phyloP scores from a whole-genome alignment of 2,329 filamentous ascomycete genomes.

The Colletotrichum caudatum region DNA sequence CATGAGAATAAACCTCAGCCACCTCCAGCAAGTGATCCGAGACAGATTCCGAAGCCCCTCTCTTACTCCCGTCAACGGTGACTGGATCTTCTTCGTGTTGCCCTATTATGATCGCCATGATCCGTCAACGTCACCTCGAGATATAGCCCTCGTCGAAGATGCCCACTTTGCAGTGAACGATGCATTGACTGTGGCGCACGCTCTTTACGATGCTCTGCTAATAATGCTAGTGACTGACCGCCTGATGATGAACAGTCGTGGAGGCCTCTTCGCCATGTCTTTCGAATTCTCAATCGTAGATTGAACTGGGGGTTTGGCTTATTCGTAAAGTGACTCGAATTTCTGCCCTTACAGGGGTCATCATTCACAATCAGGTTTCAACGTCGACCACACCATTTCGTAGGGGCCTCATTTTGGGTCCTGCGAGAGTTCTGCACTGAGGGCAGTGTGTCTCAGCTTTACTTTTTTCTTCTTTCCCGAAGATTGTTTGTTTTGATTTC shows the following conservation, averaged over 20 bases:
- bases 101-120: constrained; percentile 21
- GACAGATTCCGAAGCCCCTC: constrained; percentile 12
- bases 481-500: neutral
- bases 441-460: neutral
- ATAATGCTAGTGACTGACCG: neutral
- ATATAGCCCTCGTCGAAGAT: constrained; percentile 18
- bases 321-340: neutral
- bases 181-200: constrained; percentile 7
- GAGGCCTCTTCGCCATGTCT: constrained; percentile 22
- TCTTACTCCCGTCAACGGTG: neutral
- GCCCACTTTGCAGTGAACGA: constrained; percentile 1
- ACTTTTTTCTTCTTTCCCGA: neutral
- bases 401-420: too few relatives aligned
- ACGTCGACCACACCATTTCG: neutral
- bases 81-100: constrained; percentile 16
- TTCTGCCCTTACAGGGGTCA: neutral
- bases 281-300: neutral
- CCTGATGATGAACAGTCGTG: constrained; percentile 6
- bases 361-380: neutral
- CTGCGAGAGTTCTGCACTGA: neutral
- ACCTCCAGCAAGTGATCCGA: constrained; percentile 26
- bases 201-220: neutral
- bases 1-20: constrained; percentile 29
- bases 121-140: constrained; percentile 10
- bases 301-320: neutral